These are phyloP conservation scores for Microascus cirrosus DNA, from an alignment of 2,329 filamentous ascomycete genomes.

Conservation along the genomic window DNA sequence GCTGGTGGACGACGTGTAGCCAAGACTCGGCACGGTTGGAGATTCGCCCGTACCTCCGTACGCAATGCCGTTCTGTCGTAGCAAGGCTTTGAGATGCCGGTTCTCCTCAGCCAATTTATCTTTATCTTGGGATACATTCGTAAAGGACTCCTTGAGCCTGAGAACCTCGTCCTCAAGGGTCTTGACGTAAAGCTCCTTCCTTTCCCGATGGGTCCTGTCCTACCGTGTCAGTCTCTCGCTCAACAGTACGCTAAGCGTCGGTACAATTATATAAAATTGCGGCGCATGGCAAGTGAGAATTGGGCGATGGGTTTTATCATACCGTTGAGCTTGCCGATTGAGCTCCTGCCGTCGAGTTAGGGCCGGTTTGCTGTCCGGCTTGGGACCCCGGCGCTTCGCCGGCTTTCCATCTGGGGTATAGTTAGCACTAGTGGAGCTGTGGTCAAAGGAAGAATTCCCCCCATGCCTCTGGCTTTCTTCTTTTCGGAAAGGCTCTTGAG, in stretches of 20 bases:
- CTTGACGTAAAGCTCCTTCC: conserved; percentile 94
- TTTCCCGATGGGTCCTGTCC: conserved; percentile 84
- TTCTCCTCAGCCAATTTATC: conserved; percentile 71
- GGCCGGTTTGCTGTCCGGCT: conserved; percentile 92
- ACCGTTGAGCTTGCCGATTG: conserved; percentile 94
- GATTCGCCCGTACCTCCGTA: conserved; percentile 26
- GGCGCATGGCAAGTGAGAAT: neutral
- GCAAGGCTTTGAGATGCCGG: conserved; percentile 50
- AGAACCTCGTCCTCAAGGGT: conserved; percentile 85
- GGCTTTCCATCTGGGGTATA: conserved; percentile 59
- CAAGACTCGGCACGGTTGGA: conserved; percentile 32
- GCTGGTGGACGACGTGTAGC: conserved; percentile 42
- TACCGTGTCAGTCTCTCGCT: conserved; percentile 2
- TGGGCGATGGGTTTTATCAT: conserved; percentile 12
- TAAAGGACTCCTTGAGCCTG: conserved; percentile 76
- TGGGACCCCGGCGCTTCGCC: conserved; percentile 83
- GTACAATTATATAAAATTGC: neutral
- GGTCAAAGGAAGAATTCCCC: neutral
- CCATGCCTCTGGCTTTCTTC: conserved; percentile 61
- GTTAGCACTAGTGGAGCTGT: neutral
- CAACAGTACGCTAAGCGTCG: neutral
- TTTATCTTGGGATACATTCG: conserved; percentile 63
- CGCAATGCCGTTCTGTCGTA: conserved; percentile 40
- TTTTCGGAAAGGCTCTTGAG: conserved; percentile 62
- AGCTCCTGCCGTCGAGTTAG: conserved; percentile 85